A percentile compares a stretch with the other conserved stretches of the same genome.
Conservation (phyloP, 2,329 filamentous ascomycete species). For the Phyllosticta paracitricarpa region DNA sequence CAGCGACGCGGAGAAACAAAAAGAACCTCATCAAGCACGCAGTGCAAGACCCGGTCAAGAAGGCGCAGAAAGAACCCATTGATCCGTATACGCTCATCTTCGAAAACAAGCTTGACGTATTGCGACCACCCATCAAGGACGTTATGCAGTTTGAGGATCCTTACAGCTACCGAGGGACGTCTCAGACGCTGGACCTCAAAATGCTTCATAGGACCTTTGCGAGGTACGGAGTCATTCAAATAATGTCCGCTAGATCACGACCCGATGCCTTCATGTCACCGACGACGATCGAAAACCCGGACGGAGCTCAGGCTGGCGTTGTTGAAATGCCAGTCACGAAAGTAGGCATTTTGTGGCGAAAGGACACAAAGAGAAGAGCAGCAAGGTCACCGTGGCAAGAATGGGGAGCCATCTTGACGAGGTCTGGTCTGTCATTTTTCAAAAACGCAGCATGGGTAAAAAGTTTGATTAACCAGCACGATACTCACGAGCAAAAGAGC, state of each 20-base stretch:
- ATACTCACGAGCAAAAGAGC: conserved; percentile 68
- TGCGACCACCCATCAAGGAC: conserved; percentile 83
- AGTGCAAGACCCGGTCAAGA: conserved; percentile 53
- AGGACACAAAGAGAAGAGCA: conserved; percentile 88
- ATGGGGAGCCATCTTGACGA: conserved; percentile 93
- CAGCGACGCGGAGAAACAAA: conserved; percentile 60
- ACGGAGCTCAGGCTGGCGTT: conserved; percentile 80
- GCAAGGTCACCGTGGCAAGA: conserved; percentile 95
- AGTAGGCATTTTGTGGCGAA: conserved; percentile 88
- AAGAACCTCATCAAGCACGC: conserved; percentile 45
- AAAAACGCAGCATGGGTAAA: conserved; percentile 90
- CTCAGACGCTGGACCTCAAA: conserved; percentile 64
- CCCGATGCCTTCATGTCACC: conserved; percentile 93
- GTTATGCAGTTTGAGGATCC: conserved; percentile 86
- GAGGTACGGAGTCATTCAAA: conserved; percentile 83
- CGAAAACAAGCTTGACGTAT: conserved; percentile 71
- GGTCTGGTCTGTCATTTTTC: conserved; percentile 96
- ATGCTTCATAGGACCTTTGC: conserved; percentile 83
- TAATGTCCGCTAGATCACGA: conserved; percentile 84
- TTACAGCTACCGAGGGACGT: conserved; percentile 77
- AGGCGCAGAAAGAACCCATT: conserved; percentile 68
- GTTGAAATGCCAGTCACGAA: conserved; percentile 98
- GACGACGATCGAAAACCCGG: conserved; percentile 71
- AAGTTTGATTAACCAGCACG: conserved; percentile 78
- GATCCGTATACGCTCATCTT: conserved; percentile 93